Conservation (phyloP, 2,329 filamentous ascomycete species). For the Pseudonectria foliicola region DNA sequence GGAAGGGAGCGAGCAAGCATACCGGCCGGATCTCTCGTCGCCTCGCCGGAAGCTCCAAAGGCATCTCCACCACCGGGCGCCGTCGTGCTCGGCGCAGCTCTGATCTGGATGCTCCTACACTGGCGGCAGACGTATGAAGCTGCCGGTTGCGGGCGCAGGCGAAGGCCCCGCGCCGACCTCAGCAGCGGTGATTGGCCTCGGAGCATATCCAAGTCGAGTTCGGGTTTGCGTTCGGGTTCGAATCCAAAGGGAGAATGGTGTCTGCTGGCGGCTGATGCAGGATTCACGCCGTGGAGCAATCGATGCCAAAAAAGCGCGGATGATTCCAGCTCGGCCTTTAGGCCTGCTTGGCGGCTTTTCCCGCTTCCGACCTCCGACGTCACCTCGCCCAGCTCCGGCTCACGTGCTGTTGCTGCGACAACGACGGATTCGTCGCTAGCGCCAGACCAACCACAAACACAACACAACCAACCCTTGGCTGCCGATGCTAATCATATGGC, state of each 20-base stretch:
- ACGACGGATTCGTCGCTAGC: conserved; percentile 9
- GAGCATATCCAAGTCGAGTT: conserved; percentile 29
- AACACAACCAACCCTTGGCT: conserved; percentile 7
- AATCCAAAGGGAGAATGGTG: no score
- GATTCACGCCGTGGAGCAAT: neutral
- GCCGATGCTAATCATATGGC: conserved; percentile 5
- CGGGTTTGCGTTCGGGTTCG: no score
- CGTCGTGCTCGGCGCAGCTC: conserved; percentile 51
- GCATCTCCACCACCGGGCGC: conserved; percentile 46
- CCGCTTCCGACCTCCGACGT: conserved; percentile 18
- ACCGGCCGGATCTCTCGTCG: conserved; percentile 45
- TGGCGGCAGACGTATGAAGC: conserved; percentile 42
- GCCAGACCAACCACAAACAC: conserved; percentile 6
- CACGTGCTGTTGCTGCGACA: conserved; percentile 24
- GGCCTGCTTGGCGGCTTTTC: conserved; percentile 22
- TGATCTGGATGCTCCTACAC: conserved; percentile 57
- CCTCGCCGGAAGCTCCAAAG: conserved; percentile 43
- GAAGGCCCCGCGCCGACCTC: conserved; percentile 27
- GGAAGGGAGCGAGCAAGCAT: conserved; percentile 11
- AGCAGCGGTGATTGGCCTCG: conserved; percentile 35
- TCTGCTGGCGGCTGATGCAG: conserved; percentile 3
- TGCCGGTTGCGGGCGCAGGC: conserved; percentile 19
- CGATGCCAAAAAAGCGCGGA: conserved; percentile 10
- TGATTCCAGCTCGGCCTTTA: no score
- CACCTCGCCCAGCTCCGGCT: conserved; percentile 7